Conservation (phyloP, 306 rosid genomes). For the Phaseolus lunatus region DNA sequence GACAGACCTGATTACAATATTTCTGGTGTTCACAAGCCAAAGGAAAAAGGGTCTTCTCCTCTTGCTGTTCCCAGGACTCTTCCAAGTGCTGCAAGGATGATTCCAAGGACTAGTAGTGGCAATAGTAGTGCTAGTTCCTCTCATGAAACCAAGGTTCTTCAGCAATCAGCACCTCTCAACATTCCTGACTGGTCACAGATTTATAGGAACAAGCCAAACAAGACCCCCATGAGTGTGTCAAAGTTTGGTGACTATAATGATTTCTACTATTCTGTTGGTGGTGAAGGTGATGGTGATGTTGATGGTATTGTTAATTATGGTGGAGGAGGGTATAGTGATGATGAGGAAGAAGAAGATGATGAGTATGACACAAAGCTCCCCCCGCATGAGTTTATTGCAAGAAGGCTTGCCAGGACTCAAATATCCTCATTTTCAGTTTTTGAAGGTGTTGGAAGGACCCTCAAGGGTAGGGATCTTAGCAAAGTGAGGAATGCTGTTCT, state of each 20-base stretch:
- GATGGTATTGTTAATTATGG: conserved; percentile 20
- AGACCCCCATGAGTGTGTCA: conserved; percentile 46
- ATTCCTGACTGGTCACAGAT: conserved; percentile 77
- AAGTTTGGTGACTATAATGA: conserved; percentile 48
- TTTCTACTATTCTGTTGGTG: conserved; percentile 25
- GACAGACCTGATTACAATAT: conserved; percentile 48
- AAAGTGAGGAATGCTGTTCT: conserved; percentile 86
- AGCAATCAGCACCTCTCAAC: conserved; percentile 80
- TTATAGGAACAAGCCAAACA: conserved; percentile 52
- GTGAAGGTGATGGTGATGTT: conserved; percentile 24
- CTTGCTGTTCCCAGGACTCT: conserved; percentile 50
- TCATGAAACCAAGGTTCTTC: conserved; percentile 56
- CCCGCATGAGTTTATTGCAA: conserved; percentile 87
- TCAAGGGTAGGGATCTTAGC: conserved; percentile 93
- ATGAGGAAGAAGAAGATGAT: conserved; percentile 44
- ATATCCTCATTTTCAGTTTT: conserved; percentile 89
- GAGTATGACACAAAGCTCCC: conserved; percentile 62
- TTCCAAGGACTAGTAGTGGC: conserved; percentile 54
- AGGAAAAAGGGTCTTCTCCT: conserved; percentile 36
- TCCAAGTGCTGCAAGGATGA: conserved; percentile 68
- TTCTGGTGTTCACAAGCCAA: conserved; percentile 40
- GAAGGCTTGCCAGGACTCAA: conserved; percentile 82
- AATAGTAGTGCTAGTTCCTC: conserved; percentile 51
- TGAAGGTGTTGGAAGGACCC: conserved; percentile 97
- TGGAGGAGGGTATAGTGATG: conserved; percentile 41